Evolutionary conservation across 345 rosid genomes (phyloP).

Genomic region (Ailanthus altissimus): DNA sequence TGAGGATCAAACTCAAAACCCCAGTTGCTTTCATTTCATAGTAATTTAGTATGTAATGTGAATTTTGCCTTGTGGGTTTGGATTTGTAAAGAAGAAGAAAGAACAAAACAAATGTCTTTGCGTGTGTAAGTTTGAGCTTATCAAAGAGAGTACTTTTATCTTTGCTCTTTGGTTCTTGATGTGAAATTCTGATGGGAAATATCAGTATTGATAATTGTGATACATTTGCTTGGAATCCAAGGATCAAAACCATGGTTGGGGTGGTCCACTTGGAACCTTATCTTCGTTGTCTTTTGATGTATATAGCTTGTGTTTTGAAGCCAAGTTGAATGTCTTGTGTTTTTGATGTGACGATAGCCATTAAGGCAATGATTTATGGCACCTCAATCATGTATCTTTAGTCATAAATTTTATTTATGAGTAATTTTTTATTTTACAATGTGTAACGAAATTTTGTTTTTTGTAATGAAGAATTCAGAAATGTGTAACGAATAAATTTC

Average conservation of each 20-base stretch:
- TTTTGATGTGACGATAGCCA: background rate
- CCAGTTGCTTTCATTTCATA: background rate
- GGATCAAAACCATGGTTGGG: background rate
- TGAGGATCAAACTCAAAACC: background rate
- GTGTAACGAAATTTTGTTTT: no score
- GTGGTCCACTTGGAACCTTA: background rate
- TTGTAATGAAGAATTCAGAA: no score
- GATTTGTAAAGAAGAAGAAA: background rate
- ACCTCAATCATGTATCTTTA: no score
- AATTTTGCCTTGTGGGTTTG: background rate
- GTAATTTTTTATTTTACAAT: no score
- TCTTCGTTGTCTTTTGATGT: background rate
- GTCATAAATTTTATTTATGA: no score
- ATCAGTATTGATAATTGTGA: background rate
- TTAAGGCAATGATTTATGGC: no score
- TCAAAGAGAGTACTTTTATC: background rate
- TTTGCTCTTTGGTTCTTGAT: background rate
- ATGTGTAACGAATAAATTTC: no score
- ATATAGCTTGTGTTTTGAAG: background rate
- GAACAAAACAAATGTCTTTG: background rate
- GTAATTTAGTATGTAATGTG: background rate
- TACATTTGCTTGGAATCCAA: background rate
- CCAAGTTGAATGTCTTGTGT: background rate
- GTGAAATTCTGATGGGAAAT: background rate
- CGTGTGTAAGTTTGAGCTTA: background rate